Evolutionary conservation across 208 protist genomes (phyloP).

Genomic region (Cochliopodium minus): DNA sequence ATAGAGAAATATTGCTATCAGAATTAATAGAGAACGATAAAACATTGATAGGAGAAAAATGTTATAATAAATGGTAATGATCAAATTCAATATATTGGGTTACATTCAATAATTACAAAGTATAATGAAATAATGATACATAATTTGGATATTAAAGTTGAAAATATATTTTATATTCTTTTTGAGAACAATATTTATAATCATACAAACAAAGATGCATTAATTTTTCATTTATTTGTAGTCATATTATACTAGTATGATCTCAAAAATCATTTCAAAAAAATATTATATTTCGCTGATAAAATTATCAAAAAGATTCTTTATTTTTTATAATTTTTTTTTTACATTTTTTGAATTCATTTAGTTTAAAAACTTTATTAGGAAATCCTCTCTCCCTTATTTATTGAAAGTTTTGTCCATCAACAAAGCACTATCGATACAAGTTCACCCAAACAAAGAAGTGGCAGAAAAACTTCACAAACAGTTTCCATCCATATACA

Average conservation of each 20-base stretch:
- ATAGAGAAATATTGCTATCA: not conserved
- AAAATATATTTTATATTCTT: not conserved
- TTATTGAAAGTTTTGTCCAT: slow-evolving; percentile 3
- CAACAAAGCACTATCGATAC: slow-evolving; percentile 6
- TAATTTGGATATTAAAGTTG: not conserved
- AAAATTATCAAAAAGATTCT: too few species aligned
- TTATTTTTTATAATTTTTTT: not conserved
- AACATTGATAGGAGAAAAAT: not conserved
- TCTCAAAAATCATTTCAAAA: too few species aligned
- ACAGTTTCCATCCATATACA: not conserved
- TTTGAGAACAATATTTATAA: too few species aligned
- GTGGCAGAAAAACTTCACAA: not conserved
- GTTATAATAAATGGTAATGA: not conserved
- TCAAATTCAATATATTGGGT: not conserved
- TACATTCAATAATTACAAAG: not conserved
- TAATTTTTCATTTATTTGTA: too few species aligned
- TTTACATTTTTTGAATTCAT: not conserved
- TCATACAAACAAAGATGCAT: too few species aligned
- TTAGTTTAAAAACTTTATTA: not conserved
- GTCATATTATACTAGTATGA: too few species aligned
- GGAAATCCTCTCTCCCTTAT: not conserved
- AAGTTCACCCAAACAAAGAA: not conserved
- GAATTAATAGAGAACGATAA: not conserved
- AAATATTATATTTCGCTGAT: too few species aligned
- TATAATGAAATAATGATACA: not conserved